phyloP scores from a whole-genome alignment of 2,329 filamentous ascomycete species.

The Colletotrichum sidae region DNA sequence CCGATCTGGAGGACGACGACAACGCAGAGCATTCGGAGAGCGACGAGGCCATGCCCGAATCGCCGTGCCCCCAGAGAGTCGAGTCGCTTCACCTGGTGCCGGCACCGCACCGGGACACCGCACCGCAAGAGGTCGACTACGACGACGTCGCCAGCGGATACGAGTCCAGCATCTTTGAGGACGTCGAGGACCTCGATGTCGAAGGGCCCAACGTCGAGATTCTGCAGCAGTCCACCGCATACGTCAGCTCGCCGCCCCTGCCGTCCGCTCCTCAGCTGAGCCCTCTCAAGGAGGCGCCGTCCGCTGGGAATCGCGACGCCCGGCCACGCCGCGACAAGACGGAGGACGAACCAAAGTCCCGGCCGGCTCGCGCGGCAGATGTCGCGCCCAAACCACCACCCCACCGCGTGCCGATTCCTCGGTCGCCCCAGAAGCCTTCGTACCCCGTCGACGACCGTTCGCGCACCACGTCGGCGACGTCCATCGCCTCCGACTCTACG shows the following conservation, averaged over 20 bases:
- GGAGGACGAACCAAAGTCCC: conserved; percentile 60
- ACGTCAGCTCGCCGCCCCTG: conserved; percentile 59
- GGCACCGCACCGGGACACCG: conserved; percentile 40
- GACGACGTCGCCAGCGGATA: conserved; percentile 49
- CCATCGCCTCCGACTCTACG: conserved; percentile 41
- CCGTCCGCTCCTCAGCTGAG: conserved; percentile 60
- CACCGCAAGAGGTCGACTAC: conserved; percentile 27
- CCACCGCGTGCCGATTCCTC: conserved; percentile 45
- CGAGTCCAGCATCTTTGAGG: conserved; percentile 58
- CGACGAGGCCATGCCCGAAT: conserved; percentile 34
- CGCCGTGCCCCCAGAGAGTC: conserved; percentile 45
- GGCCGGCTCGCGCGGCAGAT: conserved; percentile 51
- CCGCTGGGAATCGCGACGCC: conserved; percentile 54
- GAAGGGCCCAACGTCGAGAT: conserved; percentile 59
- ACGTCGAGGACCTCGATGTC: conserved; percentile 55
- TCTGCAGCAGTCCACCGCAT: conserved; percentile 56
- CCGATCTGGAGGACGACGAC: conserved; percentile 58
- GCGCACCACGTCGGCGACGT: conserved; percentile 33
- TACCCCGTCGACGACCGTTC: conserved; percentile 35
- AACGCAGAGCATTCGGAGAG: conserved; percentile 37
- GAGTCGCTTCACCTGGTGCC: conserved; percentile 56
- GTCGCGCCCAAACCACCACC: conserved; percentile 46
- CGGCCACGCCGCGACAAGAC: conserved; percentile 43
- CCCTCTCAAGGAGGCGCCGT: conserved; percentile 58
- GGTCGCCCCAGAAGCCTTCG: conserved; percentile 45